Conservation (phyloP, 1,139 yeast genomes). For the Nakaseomyces kungkrabaensis region DNA sequence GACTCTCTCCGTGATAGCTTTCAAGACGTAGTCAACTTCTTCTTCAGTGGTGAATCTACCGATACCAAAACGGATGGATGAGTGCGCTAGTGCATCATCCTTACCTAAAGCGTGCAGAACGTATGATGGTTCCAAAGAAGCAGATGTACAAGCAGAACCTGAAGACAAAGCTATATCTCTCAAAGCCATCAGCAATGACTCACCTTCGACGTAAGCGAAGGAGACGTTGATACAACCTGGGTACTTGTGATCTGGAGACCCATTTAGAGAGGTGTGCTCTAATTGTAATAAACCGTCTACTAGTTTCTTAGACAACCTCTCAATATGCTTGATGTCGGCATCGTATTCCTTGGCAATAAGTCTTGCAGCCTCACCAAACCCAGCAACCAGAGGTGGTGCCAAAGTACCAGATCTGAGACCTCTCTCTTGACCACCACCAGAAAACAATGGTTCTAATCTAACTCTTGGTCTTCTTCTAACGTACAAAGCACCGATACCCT, state of each 20-base stretch:
- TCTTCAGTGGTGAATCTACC: conserved; percentile 96
- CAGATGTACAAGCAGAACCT: conserved; percentile 99
- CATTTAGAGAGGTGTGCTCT: conserved; percentile 85
- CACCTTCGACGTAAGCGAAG: conserved; percentile 97
- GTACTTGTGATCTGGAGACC: conserved; percentile 63
- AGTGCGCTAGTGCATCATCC: conserved; percentile 96
- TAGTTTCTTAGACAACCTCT: conserved; percentile 60
- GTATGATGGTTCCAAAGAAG: conserved; percentile 94
- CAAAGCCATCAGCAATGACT: conserved; percentile 91
- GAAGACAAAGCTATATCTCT: conserved; percentile 93
- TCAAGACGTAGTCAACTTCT: conserved; percentile 85
- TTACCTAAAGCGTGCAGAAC: conserved; percentile 96
- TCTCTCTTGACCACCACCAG: conserved; percentile 99
- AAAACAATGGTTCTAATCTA: conserved; percentile 85
- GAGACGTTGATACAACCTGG: conserved; percentile 95
- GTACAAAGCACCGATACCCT: conserved; percentile 92
- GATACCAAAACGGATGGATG: conserved; percentile 91
- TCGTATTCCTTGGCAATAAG: conserved; percentile 64
- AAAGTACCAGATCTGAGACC: conserved; percentile 95
- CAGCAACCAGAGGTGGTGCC: conserved; percentile 90
- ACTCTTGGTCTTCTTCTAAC: conserved; percentile 98
- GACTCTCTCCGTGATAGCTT: conserved; percentile 83
- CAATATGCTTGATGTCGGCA: conserved; percentile 64
- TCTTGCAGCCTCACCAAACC: conserved; percentile 96
- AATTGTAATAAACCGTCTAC: conserved; percentile 63